Evolutionary conservation across 805 yeast genomes (phyloP), one percentile per base, ranked within the genome.

Genomic region (Nematodospora valgi): DNA sequence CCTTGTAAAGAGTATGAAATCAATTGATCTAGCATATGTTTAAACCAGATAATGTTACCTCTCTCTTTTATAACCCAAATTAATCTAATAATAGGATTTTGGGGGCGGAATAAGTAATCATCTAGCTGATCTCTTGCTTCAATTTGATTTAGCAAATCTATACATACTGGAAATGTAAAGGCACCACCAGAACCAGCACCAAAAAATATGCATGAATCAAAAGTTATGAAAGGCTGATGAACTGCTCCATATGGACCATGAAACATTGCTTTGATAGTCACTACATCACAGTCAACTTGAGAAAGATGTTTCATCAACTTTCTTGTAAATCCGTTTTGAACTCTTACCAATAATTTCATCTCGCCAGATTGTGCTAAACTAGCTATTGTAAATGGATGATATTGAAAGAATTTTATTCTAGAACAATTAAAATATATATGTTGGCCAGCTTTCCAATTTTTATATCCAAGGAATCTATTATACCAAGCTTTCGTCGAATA

Each of bases 141-240:
- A 13, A 65, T 49, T 6, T 54, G 45, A 26, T 54, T 40, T 15
- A 70, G 43, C 27, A 69, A 49, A 29, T 66, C 68, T 23, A 71
- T 47, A 6, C 72, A 69, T 1, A 69, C 60, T 2, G 77, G 76
- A 33, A 72, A 58, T 2, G 62, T 56, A 46, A 65, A 70, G 1
- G 76, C 60, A 5, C 63, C 67, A 3, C 79, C 78, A 3, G 70
- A 58, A 1, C 78, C 78, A 5, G 70, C 66, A 7, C 59, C 58
- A 12, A 71, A 39, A 20, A 70, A 61, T 6, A 65, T 25, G 5
- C 52, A 52, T 6, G 64, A 39, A 29, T 72, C 74, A 44, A 73
- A 73, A 5, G 62, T 51, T 9, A 57, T 44, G 23, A 70, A 51
- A 2, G 70, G 64, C 34, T 70, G 72, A 28, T 57, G 54, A n/a